Percentiles rank a stretch among this genome's conserved stretches.
Conservation (phyloP, 768 basidiomycete genomes). For the Leccinum rimulosum region DNA sequence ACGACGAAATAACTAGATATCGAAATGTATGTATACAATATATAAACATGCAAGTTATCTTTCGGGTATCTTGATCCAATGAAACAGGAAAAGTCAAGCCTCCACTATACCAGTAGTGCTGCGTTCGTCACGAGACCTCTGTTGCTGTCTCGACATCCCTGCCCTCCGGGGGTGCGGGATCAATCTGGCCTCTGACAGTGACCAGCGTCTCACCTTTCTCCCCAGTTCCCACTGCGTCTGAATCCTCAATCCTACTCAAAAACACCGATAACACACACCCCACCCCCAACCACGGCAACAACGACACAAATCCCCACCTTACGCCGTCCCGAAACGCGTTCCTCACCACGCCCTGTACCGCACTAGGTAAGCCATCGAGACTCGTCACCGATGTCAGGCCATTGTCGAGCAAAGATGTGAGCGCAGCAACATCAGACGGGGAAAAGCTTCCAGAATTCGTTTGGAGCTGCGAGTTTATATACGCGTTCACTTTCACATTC, state of each 20-base stretch:
- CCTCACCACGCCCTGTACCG: conserved; percentile 35
- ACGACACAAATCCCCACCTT: conserved; percentile 44
- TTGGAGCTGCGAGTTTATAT: conserved; percentile 24
- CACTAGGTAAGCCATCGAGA: conserved; percentile 36
- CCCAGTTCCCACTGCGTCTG: not conserved
- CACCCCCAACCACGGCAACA: conserved; percentile 47
- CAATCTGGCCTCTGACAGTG: not conserved
- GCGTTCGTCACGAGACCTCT: not conserved
- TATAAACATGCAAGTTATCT: not conserved
- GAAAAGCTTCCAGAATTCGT: conserved; percentile 31
- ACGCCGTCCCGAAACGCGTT: conserved; percentile 42
- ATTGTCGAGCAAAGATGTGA: conserved; percentile 24
- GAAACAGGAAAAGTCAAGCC: not conserved
- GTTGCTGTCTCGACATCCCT: not conserved
- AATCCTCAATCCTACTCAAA: conserved; percentile 37
- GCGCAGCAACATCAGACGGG: conserved; percentile 23
- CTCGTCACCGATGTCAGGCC: conserved; percentile 35
- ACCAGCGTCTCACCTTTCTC: not conserved
- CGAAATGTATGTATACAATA: not conserved
- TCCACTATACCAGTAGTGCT: too few species aligned
- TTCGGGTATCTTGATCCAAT: not conserved
- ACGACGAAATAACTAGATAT: not conserved
- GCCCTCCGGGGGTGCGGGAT: not conserved
- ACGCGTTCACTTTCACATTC: conserved; percentile 38
- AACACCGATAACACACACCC: conserved; percentile 36